Evolutionary conservation across 306 rosid species (phyloP).

Genomic region (Dalbergia cochinchinensis): DNA sequence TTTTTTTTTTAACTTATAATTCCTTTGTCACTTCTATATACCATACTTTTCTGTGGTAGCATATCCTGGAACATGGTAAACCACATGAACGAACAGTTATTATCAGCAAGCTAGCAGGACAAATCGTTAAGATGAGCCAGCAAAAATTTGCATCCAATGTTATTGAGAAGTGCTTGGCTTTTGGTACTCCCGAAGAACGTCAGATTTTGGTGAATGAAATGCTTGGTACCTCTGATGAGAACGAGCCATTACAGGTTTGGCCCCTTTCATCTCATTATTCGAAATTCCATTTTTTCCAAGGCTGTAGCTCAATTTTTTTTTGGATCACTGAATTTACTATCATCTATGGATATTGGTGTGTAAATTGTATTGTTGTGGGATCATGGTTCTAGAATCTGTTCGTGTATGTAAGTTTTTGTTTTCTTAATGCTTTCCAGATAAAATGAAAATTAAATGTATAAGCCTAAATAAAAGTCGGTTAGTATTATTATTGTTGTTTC

Average conservation of each 20-base stretch:
- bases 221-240: slow-evolving; percentile 93
- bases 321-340: slow-evolving; percentile 17
- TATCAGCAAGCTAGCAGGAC: slow-evolving; percentile 92
- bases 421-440: neutral
- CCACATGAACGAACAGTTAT: slow-evolving; percentile 77
- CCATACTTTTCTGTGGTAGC: slow-evolving; percentile 62
- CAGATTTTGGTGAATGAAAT: slow-evolving; percentile 88
- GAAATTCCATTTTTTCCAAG: neutral
- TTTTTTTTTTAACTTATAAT: slow-evolving; percentile 28
- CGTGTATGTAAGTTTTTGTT: slow-evolving; percentile 1
- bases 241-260: slow-evolving; percentile 94
- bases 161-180: slow-evolving; percentile 90
- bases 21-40: slow-evolving; percentile 22
- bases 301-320: neutral
- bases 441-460: neutral
- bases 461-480: neutral
- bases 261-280: slow-evolving; percentile 29
- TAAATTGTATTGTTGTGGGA: slow-evolving; percentile 14
- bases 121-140: slow-evolving; percentile 97
- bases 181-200: slow-evolving; percentile 86
- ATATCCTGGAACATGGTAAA: slow-evolving; percentile 83
- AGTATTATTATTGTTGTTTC: neutral
- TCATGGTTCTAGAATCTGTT: slow-evolving; percentile 22
- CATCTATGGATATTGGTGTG: slow-evolving; percentile 7
- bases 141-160: slow-evolving; percentile 99